phyloP scores from a whole-genome alignment of 257 asterid species.

The Solanum chilense region DNA sequence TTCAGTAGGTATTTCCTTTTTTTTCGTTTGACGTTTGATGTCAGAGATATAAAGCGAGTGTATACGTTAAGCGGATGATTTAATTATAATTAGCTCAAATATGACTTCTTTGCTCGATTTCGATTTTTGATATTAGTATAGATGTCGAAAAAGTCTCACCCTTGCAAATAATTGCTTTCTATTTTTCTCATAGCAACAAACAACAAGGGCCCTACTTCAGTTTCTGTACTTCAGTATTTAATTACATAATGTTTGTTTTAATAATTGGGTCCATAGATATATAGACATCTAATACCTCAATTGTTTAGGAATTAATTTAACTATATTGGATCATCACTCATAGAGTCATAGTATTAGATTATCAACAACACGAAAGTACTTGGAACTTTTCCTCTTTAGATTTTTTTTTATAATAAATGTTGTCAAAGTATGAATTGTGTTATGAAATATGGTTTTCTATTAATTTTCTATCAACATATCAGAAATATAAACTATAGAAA shows the following conservation, averaged over 20 bases:
- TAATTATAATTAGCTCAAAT: too few relatives aligned
- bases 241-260: background rate
- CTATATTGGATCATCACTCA: background rate
- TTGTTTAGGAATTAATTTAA: background rate
- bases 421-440: background rate
- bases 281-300: background rate
- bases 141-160: background rate
- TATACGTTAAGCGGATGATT: too few relatives aligned
- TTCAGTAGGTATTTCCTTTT: background rate
- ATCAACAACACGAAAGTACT: background rate
- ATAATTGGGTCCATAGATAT: background rate
- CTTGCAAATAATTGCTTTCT: background rate
- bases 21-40: too few relatives aligned
- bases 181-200: background rate
- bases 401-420: background rate
- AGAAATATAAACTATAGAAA: background rate
- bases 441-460: background rate
- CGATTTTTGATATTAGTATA: background rate
- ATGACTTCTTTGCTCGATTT: too few relatives aligned
- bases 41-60: too few relatives aligned
- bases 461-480: background rate
- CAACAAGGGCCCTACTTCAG: background rate
- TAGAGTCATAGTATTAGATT: background rate
- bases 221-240: background rate
- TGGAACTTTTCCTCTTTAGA: background rate